phyloP scores from a whole-genome alignment of 208 protist genomes.

The Angomonas ambiguus region DNA sequence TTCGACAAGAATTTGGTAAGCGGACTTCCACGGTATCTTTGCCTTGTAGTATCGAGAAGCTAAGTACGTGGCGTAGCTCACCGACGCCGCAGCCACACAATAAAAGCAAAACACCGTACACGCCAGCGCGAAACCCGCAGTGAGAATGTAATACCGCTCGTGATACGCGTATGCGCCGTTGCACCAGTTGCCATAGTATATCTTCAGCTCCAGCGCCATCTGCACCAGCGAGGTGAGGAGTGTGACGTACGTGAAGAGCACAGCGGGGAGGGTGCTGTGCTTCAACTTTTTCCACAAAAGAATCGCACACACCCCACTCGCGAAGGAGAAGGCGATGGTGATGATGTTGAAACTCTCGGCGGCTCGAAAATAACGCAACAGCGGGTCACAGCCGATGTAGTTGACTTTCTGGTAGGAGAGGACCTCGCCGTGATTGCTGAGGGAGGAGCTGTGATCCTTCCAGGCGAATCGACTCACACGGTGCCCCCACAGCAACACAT shows the following conservation, averaged over 20 bases:
- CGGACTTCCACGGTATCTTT: conserved; percentile 33
- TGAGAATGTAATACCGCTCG: conserved; percentile 45
- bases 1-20: conserved; percentile 42
- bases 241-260: conserved; percentile 42
- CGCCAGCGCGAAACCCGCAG: conserved; percentile 51
- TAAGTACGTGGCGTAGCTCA: conserved; percentile 37
- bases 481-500: conserved; percentile 61
- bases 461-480: conserved; percentile 43
- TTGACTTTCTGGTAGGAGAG: conserved; percentile 20
- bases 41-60: conserved; percentile 40
- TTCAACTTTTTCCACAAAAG: conserved; percentile 50
- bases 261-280: conserved; percentile 29
- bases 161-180: conserved; percentile 39
- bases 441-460: conserved; percentile 17
- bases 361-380: conserved; percentile 39
- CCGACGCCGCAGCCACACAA: conserved; percentile 24
- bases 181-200: conserved; percentile 73
- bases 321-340: conserved; percentile 35
- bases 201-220: conserved; percentile 42
- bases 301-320: conserved; percentile 27
- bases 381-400: conserved; percentile 29
- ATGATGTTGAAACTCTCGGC: conserved; percentile 51
- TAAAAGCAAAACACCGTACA: conserved; percentile 45
- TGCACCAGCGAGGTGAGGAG: conserved; percentile 36
- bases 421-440: conserved; percentile 7